Evolutionary conservation across 106 monocot genomes (phyloP).

Genomic region (Allium fistulosum): DNA sequence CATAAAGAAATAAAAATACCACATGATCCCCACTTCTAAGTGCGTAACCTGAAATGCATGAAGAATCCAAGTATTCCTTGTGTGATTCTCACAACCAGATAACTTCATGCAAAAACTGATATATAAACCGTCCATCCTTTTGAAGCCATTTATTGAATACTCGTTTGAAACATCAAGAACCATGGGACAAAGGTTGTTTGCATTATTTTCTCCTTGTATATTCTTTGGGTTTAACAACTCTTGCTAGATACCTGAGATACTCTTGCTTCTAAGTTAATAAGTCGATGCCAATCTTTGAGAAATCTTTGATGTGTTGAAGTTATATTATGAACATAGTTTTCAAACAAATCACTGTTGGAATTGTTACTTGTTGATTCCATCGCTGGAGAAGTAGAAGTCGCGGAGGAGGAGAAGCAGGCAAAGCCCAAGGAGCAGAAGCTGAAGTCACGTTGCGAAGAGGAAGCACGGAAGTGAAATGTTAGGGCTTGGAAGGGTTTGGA

Average conservation of each 20-base stretch:
- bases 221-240: constrained; percentile 18
- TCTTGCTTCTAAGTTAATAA: constrained; percentile 91
- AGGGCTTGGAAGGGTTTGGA: too few species aligned
- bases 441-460: too few species aligned
- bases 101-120: constrained; percentile 50
- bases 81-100: constrained; percentile 4
- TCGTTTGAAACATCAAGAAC: constrained; percentile 51
- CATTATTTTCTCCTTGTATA: constrained; percentile 27
- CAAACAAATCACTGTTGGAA: constrained; percentile 66
- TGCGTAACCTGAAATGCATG: constrained; percentile 27
- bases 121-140: constrained; percentile 46
- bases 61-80: constrained; percentile 10
- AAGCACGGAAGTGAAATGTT: too few species aligned
- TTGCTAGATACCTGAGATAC: constrained; percentile 58
- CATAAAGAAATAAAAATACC: constrained; percentile 30
- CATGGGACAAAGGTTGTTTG: constrained; percentile 34
- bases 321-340: constrained; percentile 53
- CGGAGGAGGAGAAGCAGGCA: too few species aligned
- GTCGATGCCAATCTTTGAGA: constrained; percentile 72
- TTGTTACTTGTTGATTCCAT: too few species aligned
- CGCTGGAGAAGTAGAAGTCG: too few species aligned
- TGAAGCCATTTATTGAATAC: constrained; percentile 21
- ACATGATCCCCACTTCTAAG: constrained; percentile 86
- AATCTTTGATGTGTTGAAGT: constrained; percentile 42
- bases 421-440: too few species aligned